Base-by-base conservation (phyloP, 306 rosid genomes). In the Trifolium dubium region DNA sequence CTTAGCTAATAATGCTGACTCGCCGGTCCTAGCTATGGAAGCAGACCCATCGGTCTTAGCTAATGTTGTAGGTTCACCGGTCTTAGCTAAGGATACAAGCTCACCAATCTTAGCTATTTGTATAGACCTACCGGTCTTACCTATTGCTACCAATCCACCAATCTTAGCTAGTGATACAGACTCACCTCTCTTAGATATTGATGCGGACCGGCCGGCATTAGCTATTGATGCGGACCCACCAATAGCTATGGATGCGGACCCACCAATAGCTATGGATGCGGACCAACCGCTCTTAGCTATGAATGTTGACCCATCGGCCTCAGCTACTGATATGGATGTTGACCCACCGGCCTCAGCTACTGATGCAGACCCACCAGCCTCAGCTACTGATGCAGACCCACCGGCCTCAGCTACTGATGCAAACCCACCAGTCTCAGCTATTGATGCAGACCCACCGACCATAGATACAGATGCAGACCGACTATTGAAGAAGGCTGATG, bases 401-500 rank as follows among this genome's bases (percentile, higher is more conserved):
- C 34, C 14, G n/a, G 14, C 10, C 14, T 4, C 23, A 19, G 7
- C 62, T 10, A 19, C 3, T 23, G 64, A 59, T 18, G 70, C 72
- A 0, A 86, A 62, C 14, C 8, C 35, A 0, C 35, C 17, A 2
- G 37, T 19, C 17, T 56, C 11, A 11, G n/a, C 65, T 11, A 2
- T 23, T 6, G 34, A 19, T 9, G 2, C 62, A 10, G 14, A 19
- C 2, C 32, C 60, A 19, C 60, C 32, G 23, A 23, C 23, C 23
- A 23, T 23, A 23, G 23, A 23, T 23, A 23, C 23, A 23, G n/a
- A 19, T 9, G 5, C 62, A 10, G 32, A 19, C 2, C 32, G 32
- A 19, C 60, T 14, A 23, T 23, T 23, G 59, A 86, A 84, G 76
- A 82, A 83, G 77, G 88, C 84, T 61, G 86, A 84, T 71, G 90